Evolutionary conservation across 2,329 filamentous ascomycete species (phyloP).

Genomic region (Pleurostoma richardsiae): DNA sequence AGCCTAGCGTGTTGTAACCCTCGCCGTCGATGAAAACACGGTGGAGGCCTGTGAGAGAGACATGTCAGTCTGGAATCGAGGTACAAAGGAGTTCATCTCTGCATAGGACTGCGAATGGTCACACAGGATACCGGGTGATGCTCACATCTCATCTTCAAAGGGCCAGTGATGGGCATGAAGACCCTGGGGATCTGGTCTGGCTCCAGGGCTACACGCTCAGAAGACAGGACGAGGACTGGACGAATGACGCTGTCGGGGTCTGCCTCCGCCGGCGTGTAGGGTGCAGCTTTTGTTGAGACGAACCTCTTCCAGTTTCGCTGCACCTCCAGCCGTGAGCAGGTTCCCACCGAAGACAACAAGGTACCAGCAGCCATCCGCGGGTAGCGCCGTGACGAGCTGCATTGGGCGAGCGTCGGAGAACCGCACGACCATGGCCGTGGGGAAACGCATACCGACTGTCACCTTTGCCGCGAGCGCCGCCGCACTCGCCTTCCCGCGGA

Average conservation of each 20-base stretch:
- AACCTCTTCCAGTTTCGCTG: background rate
- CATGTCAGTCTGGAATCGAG: background rate
- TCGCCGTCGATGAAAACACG: conserved; percentile 54
- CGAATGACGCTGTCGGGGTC: conserved; percentile 54
- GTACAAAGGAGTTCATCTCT: too few species aligned
- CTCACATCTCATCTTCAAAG: conserved; percentile 47
- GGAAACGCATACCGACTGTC: conserved; percentile 7
- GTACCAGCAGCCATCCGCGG: conserved; percentile 29
- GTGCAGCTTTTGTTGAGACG: background rate
- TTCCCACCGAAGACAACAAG: conserved; percentile 5
- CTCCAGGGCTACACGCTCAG: conserved; percentile 40
- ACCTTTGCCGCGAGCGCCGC: background rate
- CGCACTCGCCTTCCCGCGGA: conserved; percentile 18
- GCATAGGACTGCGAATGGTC: too few species aligned
- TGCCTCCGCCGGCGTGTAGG: conserved; percentile 32
- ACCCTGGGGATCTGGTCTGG: conserved; percentile 46
- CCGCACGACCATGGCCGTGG: conserved; percentile 43
- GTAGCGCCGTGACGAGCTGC: conserved; percentile 30
- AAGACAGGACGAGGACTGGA: conserved; percentile 46
- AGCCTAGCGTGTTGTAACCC: conserved; percentile 43
- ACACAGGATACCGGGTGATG: background rate
- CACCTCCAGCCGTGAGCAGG: background rate
- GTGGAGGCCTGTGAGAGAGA: conserved; percentile 39
- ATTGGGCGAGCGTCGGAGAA: conserved; percentile 47
- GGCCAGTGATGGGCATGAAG: conserved; percentile 52